A percentile compares a stretch with the other conserved stretches of the same genome.
These are phyloP conservation scores for Solanum pinnatisectum DNA, from an alignment of 257 asterid species.

Conservation along the genomic window DNA sequence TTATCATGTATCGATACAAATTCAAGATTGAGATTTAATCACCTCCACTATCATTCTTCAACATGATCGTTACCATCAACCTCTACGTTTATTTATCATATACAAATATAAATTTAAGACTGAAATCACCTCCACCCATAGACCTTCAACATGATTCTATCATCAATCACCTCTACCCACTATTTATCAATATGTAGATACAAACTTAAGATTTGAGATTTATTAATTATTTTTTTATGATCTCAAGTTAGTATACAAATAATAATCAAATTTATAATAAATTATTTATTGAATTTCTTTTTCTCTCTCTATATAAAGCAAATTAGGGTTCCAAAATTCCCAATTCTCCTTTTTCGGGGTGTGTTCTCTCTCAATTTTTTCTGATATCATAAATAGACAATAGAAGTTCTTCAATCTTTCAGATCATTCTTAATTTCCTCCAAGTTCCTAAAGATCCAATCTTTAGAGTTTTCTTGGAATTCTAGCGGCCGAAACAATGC, in stretches of 20 bases:
- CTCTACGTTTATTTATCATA: background rate
- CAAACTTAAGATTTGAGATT: background rate
- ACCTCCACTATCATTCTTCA: background rate
- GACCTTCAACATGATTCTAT: background rate
- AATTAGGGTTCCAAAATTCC: background rate
- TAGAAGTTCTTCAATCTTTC: background rate
- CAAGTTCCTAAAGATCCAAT: background rate
- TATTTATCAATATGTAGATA: background rate
- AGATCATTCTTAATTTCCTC: background rate
- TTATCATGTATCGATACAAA: background rate
- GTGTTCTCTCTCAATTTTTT: background rate
- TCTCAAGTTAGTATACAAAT: background rate
- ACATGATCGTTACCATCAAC: background rate
- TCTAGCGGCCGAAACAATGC: slow-evolving; percentile 31
- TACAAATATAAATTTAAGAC: too few relatives aligned
- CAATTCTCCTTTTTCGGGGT: background rate
- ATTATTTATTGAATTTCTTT: background rate
- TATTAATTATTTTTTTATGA: background rate
- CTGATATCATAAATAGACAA: background rate
- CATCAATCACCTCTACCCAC: background rate
- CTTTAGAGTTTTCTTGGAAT: background rate
- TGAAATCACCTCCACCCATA: background rate
- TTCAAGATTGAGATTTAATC: background rate
- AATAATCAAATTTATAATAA: background rate
- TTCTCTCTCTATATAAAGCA: background rate